Base-by-base conservation (phyloP, 2,329 filamentous ascomycete species). In the Xylaria sp. region DNA sequence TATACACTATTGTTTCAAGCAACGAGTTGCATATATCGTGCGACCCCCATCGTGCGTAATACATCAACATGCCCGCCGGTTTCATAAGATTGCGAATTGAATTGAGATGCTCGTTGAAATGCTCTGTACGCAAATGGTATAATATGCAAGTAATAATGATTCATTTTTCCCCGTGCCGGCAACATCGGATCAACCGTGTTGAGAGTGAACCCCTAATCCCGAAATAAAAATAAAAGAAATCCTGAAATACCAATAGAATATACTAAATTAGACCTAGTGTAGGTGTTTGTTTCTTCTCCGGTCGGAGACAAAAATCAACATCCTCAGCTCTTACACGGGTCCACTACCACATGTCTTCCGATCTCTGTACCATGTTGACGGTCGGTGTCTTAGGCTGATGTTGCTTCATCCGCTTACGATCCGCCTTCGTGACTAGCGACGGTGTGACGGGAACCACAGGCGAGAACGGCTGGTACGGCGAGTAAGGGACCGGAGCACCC, bases 391-490 rank as follows among this genome's bases (percentile, higher is more conserved):
- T 84, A 59, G 83, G 83, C 66, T 85, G 80, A 70, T 85, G 74
- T 70, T 80, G 84, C 78, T 79, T 84, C 79, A 85, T 86, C 71
- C 82, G 79, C 80, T 87, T 91, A 34, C 88, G 76, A 69, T 92
- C 89, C 63, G 84, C 82, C 72, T 80, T 84, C 23, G 85, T 90
- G 13, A 90, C 85, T 52, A 93, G 75, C 18, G 83, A 84, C n/a
- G 90, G 89, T 35, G 90, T 92, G 53, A 92, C 83, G 1, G 90
- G 90, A 54, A 91, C 81, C 52, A 90, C 79, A 1, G 89, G 88
- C 5, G 87, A 89, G 70, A 87, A 90, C 0, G 90, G 90, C 77
- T 92, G 90, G 67, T 92, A 93, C 0, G 90, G 88, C 58, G 83
- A 85, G 73, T 92, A 92, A 1, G 89, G 89, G 19, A 86, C 82